phyloP scores from a whole-genome alignment of 306 rosid genomes.

The Lablab purpureus region DNA sequence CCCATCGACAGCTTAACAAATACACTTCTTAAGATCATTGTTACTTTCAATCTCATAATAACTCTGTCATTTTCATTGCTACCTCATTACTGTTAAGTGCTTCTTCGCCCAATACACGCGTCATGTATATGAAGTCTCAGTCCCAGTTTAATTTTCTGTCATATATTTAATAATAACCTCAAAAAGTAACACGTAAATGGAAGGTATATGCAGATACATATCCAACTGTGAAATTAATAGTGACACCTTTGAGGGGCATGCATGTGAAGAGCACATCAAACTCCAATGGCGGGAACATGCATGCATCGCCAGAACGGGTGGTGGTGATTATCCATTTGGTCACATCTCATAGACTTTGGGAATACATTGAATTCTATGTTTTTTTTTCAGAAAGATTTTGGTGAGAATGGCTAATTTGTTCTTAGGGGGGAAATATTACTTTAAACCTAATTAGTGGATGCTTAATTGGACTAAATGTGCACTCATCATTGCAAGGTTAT shows the following conservation, averaged over 20 bases:
- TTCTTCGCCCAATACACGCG: background rate
- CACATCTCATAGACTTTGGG: slow-evolving; percentile 5
- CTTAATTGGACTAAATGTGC: background rate
- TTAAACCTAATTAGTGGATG: background rate
- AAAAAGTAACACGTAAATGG: background rate
- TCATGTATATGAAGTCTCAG: background rate
- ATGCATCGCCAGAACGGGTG: slow-evolving; percentile 22
- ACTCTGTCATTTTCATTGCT: background rate
- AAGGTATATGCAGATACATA: background rate
- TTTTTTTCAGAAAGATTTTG: background rate
- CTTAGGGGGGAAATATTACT: too few species aligned
- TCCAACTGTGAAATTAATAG: background rate
- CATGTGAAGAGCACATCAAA: slow-evolving; percentile 43
- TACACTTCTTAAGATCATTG: background rate
- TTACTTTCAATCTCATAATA: background rate
- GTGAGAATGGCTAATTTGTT: too few species aligned
- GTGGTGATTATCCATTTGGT: slow-evolving; percentile 17
- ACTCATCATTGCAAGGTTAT: too few species aligned
- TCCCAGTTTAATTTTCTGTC: background rate
- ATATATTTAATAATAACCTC: background rate
- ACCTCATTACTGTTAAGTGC: background rate
- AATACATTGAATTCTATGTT: background rate
- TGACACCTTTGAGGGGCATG: background rate
- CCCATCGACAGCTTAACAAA: slow-evolving; percentile 46
- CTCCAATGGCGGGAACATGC: slow-evolving; percentile 5